Evolutionary conservation across 129 eudicot species (phyloP), one percentile per base, ranked within the genome.

Genomic region (Artemisia argyi): DNA sequence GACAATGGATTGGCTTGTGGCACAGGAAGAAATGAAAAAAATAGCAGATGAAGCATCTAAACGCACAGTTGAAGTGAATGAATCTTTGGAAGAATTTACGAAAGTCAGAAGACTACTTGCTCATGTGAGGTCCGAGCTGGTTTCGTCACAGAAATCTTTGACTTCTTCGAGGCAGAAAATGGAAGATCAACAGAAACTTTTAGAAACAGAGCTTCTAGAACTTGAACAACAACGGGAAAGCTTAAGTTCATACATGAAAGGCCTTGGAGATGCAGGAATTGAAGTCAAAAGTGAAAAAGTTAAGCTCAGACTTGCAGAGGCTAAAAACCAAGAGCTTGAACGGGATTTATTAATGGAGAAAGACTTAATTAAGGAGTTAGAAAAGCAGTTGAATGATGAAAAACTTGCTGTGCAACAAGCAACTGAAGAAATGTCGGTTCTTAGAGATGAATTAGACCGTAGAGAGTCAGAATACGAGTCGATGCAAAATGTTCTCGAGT

Each of bases 231-330:
- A 79, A 30, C 81, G 79, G 57, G 63, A 69, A 67, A 80, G 79
- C 67, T 73, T 88, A 50, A 73, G 28, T 69, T 81, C 80, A 22
- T 88, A 90, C 64, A 79, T 77, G 74, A 55, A 12, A 61, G 88
- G 77, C 76, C 71, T 94, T 47, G 77, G 67, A 81, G 83, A 83
- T 70, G 98, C 96, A 50, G 71, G 84, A 35, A 59, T 76, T 11
- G 96, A 94, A 77, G 77, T 90, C 47, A 93, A 94, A 76, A 82
- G 87, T 63, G 98, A 94, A 79, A 88, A 84, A 76, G 84, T 78
- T 24, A 87, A 80, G 79, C 86, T 94, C 39, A 86, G 87, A 73
- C 80, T 81, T 54, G 85, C 86, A 17, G 93, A 87, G 80, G 86
- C 91, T 72, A 81, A 54, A 69, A 89, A 82, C 47, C 84, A 81